A percentile compares a stretch with the other conserved stretches of the same genome.
Evolutionary conservation across 1,284 basidiomycete genomes (phyloP).

Genomic region (Ceratobasidium sp.): DNA sequence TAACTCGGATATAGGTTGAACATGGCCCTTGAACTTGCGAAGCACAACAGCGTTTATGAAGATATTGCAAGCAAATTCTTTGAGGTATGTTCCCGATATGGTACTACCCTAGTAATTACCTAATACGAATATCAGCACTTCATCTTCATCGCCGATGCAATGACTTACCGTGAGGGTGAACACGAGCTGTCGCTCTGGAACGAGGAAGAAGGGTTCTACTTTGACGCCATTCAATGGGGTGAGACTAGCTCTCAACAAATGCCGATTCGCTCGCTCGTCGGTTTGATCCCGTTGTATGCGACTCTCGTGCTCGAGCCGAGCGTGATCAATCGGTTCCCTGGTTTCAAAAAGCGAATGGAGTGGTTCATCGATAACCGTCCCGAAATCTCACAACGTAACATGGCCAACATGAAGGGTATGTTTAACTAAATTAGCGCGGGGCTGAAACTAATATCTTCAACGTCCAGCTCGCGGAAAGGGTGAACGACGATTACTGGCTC

Average conservation of each 20-base stretch:
- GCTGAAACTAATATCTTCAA: background rate
- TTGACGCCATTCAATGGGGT: conserved; percentile 94
- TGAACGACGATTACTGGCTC: conserved; percentile 85
- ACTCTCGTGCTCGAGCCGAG: conserved; percentile 92
- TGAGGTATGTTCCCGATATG: conserved; percentile 62
- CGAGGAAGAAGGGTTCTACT: conserved; percentile 97
- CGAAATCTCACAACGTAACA: conserved; percentile 86
- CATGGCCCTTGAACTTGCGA: conserved; percentile 96
- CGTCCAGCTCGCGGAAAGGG: conserved; percentile 74
- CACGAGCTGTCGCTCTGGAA: conserved; percentile 89
- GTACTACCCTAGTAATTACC: conserved; percentile 11
- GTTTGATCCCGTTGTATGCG: conserved; percentile 94
- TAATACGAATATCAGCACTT: conserved; percentile 69
- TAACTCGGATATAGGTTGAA: conserved; percentile 70
- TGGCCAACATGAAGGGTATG: conserved; percentile 93
- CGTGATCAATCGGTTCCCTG: conserved; percentile 88
- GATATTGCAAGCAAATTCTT: conserved; percentile 99
- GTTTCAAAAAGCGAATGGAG: conserved; percentile 97
- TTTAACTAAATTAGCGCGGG: conserved; percentile 30
- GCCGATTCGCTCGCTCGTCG: conserved; percentile 91
- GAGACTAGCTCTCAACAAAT: conserved; percentile 85
- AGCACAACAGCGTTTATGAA: conserved; percentile 97
- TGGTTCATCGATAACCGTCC: conserved; percentile 97
- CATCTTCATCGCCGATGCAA: conserved; percentile 95
- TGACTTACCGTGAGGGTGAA: conserved; percentile 85